These are phyloP conservation scores for Vararia minispora DNA, from an alignment of 768 basidiomycete species.

Conservation along the genomic window DNA sequence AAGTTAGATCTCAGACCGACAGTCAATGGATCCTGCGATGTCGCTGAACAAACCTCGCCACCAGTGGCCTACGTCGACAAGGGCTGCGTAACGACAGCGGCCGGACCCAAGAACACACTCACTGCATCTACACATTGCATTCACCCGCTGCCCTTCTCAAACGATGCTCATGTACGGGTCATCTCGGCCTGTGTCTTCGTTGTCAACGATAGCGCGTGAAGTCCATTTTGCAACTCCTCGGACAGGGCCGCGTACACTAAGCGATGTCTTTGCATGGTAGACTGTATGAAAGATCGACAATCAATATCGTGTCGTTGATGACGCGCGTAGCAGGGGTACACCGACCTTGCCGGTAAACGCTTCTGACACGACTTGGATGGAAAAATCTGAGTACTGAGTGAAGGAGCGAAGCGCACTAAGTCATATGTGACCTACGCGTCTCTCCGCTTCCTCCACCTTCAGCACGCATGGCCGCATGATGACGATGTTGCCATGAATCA, in stretches of 20 bases:
- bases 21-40: too few relatives aligned
- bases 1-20: too few relatives aligned
- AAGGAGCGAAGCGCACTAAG: neutral
- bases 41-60: too few relatives aligned
- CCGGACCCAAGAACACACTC: too few relatives aligned
- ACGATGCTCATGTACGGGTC: too few relatives aligned
- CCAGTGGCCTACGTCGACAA: too few relatives aligned
- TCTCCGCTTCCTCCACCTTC: slow-evolving; percentile 59
- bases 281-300: slow-evolving; percentile 28
- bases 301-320: neutral
- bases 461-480: slow-evolving; percentile 74
- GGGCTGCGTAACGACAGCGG: too few relatives aligned
- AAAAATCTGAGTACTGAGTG: slow-evolving; percentile 46
- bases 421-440: slow-evolving; percentile 52
- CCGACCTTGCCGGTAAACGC: slow-evolving; percentile 64
- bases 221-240: slow-evolving; percentile 56
- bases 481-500: slow-evolving; percentile 78
- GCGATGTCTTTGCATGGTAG: slow-evolving; percentile 70
- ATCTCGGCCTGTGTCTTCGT: slow-evolving; percentile 57
- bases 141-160: too few relatives aligned
- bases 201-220: slow-evolving; percentile 70
- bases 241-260: slow-evolving; percentile 65
- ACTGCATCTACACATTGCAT: too few relatives aligned
- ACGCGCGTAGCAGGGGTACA: slow-evolving; percentile 5
- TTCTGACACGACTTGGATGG: slow-evolving; percentile 62